Evolutionary conservation across 352 stramenopile species (phyloP).

Genomic region (Pythium vanterpoolii): DNA sequence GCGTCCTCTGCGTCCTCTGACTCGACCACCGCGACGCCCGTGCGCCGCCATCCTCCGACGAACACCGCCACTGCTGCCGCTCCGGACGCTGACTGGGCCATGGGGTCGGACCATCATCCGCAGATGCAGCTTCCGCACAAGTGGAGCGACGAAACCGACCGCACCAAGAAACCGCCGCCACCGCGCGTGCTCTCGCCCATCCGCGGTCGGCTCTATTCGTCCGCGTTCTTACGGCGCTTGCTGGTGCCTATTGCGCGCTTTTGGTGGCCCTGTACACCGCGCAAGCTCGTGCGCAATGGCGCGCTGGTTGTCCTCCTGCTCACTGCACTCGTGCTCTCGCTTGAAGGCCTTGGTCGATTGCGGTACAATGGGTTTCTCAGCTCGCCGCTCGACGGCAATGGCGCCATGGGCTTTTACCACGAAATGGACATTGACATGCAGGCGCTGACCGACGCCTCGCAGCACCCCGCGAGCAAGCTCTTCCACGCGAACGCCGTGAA

Average conservation of each 20-base stretch:
- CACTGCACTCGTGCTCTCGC: slow-evolving; percentile 23
- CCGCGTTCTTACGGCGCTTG: slow-evolving; percentile 7
- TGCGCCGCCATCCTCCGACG: background rate
- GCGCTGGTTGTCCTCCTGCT: slow-evolving; percentile 28
- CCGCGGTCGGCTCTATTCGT: slow-evolving; percentile 1
- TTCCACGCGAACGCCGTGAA: slow-evolving; percentile 39
- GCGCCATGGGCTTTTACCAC: slow-evolving; percentile 70
- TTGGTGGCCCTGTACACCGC: slow-evolving; percentile 22
- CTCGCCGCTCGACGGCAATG: slow-evolving; percentile 31
- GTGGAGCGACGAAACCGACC: slow-evolving; percentile 18
- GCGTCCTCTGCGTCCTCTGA: background rate
- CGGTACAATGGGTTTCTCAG: slow-evolving; percentile 54
- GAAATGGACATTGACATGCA: slow-evolving; percentile 80
- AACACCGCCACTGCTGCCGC: background rate
- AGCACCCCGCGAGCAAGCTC: slow-evolving; percentile 35
- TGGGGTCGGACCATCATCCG: background rate
- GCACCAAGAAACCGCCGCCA: slow-evolving; percentile 9
- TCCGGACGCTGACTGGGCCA: background rate
- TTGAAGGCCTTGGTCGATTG: slow-evolving; percentile 51
- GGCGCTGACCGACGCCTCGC: slow-evolving; percentile 31
- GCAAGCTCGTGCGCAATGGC: slow-evolving; percentile 17
- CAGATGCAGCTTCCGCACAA: slow-evolving; percentile 4
- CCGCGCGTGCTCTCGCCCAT: background rate
- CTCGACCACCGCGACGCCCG: background rate
- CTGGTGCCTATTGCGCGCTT: slow-evolving; percentile 15